Evolutionary conservation across 169 alveolate species (phyloP), one percentile per base, ranked within the genome.

Genomic region (Eimeria necatrix): DNA sequence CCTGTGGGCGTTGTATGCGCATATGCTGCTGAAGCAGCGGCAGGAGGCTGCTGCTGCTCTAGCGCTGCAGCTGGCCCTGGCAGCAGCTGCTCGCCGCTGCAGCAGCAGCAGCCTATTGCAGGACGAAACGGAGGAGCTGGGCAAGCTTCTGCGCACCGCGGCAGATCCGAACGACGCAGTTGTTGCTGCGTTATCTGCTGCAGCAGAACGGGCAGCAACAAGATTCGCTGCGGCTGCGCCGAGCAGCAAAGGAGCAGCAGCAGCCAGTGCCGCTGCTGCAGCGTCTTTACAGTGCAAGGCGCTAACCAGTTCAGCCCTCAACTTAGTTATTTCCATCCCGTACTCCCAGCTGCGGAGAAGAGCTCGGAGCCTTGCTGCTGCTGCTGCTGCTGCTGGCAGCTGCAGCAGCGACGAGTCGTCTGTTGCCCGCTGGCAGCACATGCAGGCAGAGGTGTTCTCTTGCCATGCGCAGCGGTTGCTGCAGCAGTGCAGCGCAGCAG

Each of bases 11-110:
- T 68, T 80, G 48, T 80, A 80, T 18, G 89, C 89, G 9, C 89
- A 80, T n/a, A 80, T 80, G 89, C 71, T 80, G 32, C 89, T 80
- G 70, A 80, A 80, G 89, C 68, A n/a, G 89, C 56, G 53, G 89
- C 89, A 80, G 70, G 89, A 80, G 20, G 71, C 89, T 20, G 89
- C 89, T 80, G 89, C 89, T 49, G 89, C 89, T 80, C 89, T 80
- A 4, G 89, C 89, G 71, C 89, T 80, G 70, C 89, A 80, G 89
- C 89, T 80, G 60, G 89, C 89, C 64, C 71, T 80, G 64, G 89
- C 89, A 48, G 89, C 89, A 5, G 89, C 70, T 48, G 22, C 48
- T 2, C 70, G 70, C 89, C 89, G 89, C 51, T 48, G 89, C 89
- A 80, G 89, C 89, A 80, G 89, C 84, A 73, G 53, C 84, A 73